Percentiles rank a stretch among this genome's conserved stretches.
Evolutionary conservation across 495 filamentous ascomycete species (phyloP).

Genomic region (Immersiella caudata): DNA sequence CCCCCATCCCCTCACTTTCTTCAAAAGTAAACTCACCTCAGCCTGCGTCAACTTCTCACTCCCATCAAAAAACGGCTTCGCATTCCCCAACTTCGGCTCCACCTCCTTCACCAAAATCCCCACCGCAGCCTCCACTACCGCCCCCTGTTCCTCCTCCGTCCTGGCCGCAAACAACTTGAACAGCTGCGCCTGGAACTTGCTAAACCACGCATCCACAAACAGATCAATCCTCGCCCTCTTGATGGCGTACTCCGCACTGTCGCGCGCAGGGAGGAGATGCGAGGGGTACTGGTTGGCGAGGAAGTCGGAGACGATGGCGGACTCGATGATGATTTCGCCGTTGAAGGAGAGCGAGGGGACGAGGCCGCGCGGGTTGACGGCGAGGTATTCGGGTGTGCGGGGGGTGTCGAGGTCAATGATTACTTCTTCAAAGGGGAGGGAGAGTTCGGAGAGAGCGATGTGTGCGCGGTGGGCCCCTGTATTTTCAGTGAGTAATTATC

Average conservation of each 20-base stretch:
- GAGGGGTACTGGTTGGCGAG: slow-evolving; percentile 59
- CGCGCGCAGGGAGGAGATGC: slow-evolving; percentile 53
- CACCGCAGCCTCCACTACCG: slow-evolving; percentile 48
- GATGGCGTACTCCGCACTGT: slow-evolving; percentile 44
- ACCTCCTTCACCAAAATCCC: slow-evolving; percentile 69
- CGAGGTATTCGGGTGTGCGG: slow-evolving; percentile 79
- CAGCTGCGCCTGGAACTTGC: slow-evolving; percentile 58
- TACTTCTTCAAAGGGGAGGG: slow-evolving; percentile 75
- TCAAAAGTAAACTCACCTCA: slow-evolving; percentile 59
- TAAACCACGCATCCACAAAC: slow-evolving; percentile 75
- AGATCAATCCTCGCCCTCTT: slow-evolving; percentile 70
- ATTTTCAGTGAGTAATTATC: neutral
- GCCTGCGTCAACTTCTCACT: slow-evolving; percentile 72
- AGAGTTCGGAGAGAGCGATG: slow-evolving; percentile 73
- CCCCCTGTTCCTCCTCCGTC: slow-evolving; percentile 43
- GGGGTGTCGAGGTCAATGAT: slow-evolving; percentile 74
- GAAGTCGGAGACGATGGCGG: slow-evolving; percentile 73
- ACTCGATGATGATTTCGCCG: slow-evolving; percentile 73
- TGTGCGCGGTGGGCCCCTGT: slow-evolving; percentile 76
- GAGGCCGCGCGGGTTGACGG: slow-evolving; percentile 82
- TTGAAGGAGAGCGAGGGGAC: slow-evolving; percentile 75
- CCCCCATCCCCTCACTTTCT: too few species aligned
- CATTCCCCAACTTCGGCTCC: slow-evolving; percentile 68
- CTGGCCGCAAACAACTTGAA: slow-evolving; percentile 46
- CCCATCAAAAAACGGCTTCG: slow-evolving; percentile 80